A percentile compares a stretch with the other conserved stretches of the same genome.
These are phyloP conservation scores for Allium cepa DNA, from an alignment of 106 monocot species.

Conservation along the genomic window DNA sequence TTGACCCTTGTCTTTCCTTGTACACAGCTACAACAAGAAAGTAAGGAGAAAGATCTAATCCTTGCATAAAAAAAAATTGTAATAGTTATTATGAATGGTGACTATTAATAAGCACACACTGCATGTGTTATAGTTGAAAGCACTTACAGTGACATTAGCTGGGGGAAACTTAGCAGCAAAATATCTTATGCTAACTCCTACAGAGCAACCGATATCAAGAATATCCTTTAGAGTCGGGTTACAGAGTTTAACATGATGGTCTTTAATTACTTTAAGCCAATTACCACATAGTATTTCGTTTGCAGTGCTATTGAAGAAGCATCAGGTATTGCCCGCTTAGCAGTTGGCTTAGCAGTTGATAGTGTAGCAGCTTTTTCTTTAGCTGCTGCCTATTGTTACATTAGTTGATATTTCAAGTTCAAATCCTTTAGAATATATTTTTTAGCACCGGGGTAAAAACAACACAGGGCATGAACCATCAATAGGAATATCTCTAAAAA, in stretches of 20 bases:
- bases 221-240: slow-evolving; percentile 40
- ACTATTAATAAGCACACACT: background rate
- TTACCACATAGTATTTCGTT: slow-evolving; percentile 42
- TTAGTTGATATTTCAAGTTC: too few relatives aligned
- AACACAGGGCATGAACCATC: too few relatives aligned
- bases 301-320: slow-evolving; percentile 38
- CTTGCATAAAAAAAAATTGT: slow-evolving; percentile 20
- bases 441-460: too few relatives aligned
- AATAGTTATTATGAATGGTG: background rate
- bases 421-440: too few relatives aligned
- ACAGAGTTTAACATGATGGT: slow-evolving; percentile 30
- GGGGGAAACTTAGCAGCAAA: slow-evolving; percentile 58
- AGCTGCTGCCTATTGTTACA: slow-evolving; percentile 55
- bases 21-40: slow-evolving; percentile 71
- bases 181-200: slow-evolving; percentile 70
- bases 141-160: slow-evolving; percentile 53
- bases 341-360: slow-evolving; percentile 47
- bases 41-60: slow-evolving; percentile 82
- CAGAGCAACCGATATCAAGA: slow-evolving; percentile 78
- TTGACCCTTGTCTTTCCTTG: slow-evolving; percentile 35
- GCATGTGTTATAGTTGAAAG: background rate
- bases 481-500: too few relatives aligned
- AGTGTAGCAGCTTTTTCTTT: slow-evolving; percentile 80
- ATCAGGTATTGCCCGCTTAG: slow-evolving; percentile 56
- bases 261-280: slow-evolving; percentile 61